Evolutionary conservation across 805 yeast genomes (phyloP).

Genomic region (Sugiyamaella chiloensis): DNA sequence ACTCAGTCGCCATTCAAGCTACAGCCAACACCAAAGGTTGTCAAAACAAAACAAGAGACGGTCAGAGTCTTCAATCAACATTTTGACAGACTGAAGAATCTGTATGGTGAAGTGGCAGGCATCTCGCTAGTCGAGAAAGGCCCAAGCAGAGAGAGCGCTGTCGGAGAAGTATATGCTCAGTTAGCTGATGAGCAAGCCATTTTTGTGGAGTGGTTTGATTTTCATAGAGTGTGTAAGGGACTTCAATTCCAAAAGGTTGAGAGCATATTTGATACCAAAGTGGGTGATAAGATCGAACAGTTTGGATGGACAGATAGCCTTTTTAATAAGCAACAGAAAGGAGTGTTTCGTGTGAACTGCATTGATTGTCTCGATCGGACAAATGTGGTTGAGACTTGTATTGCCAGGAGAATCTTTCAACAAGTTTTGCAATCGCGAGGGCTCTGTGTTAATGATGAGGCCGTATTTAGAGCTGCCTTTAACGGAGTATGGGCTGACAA

Average conservation of each 20-base stretch:
- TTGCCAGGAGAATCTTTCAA: slow-evolving; percentile 32
- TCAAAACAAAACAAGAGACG: slow-evolving; percentile 32
- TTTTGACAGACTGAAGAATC: slow-evolving; percentile 28
- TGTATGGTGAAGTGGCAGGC: slow-evolving; percentile 32
- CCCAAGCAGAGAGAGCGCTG: slow-evolving; percentile 32
- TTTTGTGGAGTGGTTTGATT: slow-evolving; percentile 57
- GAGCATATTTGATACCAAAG: slow-evolving; percentile 29
- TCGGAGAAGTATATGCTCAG: slow-evolving; percentile 42
- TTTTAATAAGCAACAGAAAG: slow-evolving; percentile 40
- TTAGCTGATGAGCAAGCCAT: slow-evolving; percentile 37
- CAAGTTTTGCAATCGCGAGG: slow-evolving; percentile 25
- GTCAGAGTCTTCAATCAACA: slow-evolving; percentile 33
- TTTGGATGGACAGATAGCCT: slow-evolving; percentile 36
- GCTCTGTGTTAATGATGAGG: slow-evolving; percentile 5
- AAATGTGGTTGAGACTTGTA: slow-evolving; percentile 43
- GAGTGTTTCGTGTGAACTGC: slow-evolving; percentile 58
- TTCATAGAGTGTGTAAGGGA: slow-evolving; percentile 50
- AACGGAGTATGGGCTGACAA: slow-evolving; percentile 61
- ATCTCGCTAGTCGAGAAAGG: slow-evolving; percentile 39
- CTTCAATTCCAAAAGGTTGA: slow-evolving; percentile 41
- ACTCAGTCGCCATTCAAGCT: slow-evolving; percentile 52
- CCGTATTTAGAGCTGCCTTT: slow-evolving; percentile 27
- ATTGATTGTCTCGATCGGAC: slow-evolving; percentile 65
- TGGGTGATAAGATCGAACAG: slow-evolving; percentile 14
- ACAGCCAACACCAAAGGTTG: slow-evolving; percentile 40